Base-by-base conservation (phyloP, 2,329 filamentous ascomycete species). In the Fusarium mangiferae region DNA sequence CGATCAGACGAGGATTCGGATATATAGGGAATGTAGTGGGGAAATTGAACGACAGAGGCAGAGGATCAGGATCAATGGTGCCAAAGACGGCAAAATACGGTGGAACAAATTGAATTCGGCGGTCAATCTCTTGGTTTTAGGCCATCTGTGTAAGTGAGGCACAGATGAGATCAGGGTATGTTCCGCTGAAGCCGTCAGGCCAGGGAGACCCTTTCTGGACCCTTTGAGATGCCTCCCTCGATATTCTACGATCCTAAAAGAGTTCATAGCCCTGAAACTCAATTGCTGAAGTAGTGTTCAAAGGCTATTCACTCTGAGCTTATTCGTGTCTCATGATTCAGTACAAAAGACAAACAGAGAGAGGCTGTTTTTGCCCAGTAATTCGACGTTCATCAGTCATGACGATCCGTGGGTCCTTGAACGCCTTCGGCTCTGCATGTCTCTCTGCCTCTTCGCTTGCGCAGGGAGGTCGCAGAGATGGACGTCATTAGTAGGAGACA, bases 1-100 rank as follows among this genome's bases (percentile, higher is more conserved):
- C 33, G 57, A 69, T 74, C 72, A 75, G 58, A 58, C 68, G 63
- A 74, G 60, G 54, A 62, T 51, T 39, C 72, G 68, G 68, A 60
- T 70, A 73, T 66, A 75, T 30, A 74, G 55, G 28, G 46, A 70
- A 36, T n/a, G 24, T 42, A 44, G 66, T 60, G 60, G 65, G 33
- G 70, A 59, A 52, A 46, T 49, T 66, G 36, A 55, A 55, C 51
- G 41, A 57, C 20, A 68, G 15, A 67, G 38, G 20, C 58, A 44
- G 24, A 28, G 57, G 22, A 22, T 42, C 20, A 36, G 39, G 42
- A 41, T 54, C 6, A 45, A 59, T 58, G 46, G 46, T 38, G 26
- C 58, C 45, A 51, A 63, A 46, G 66, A 24, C 51, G 55, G 30
- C 12, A 44, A 24, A 65, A 65, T 38, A 39, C 38, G 45, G 44